Conservation (phyloP, 495 filamentous ascomycete genomes). For the Trichoderma gamsii region DNA sequence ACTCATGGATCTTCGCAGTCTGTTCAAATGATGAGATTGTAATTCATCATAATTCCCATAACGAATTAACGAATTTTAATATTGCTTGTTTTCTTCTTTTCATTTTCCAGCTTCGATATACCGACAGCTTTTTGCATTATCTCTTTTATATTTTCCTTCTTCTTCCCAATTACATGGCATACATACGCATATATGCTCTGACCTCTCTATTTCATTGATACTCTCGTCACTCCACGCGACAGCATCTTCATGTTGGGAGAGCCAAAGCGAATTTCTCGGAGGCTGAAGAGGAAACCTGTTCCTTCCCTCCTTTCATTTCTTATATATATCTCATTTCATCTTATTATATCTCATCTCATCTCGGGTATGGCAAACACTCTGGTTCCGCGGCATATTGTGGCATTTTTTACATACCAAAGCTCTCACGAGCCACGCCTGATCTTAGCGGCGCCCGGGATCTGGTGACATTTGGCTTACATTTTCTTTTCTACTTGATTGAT, state of each 20-base stretch:
- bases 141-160: neutral
- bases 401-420: neutral
- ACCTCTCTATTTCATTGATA: neutral
- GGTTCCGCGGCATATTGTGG: constrained; percentile 2
- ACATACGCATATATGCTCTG: neutral
- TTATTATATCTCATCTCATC: neutral
- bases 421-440: constrained; percentile 4
- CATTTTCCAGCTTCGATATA: neutral
- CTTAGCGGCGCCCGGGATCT: constrained; percentile 6
- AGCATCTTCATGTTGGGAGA: neutral
- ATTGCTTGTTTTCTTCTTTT: neutral
- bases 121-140: neutral
- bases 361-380: neutral
- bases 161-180: neutral
- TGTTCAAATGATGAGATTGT: constrained; percentile 58
- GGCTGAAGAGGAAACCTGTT: neutral
- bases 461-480: neutral
- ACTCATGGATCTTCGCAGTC: constrained; percentile 70
- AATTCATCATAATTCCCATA: neutral
- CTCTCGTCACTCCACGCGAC: neutral
- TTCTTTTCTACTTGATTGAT: neutral
- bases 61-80: neutral
- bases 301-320: neutral
- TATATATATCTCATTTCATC: neutral
- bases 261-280: neutral